Evolutionary conservation across 805 yeast species (phyloP).

Genomic region (Wickerhamiella cacticola): DNA sequence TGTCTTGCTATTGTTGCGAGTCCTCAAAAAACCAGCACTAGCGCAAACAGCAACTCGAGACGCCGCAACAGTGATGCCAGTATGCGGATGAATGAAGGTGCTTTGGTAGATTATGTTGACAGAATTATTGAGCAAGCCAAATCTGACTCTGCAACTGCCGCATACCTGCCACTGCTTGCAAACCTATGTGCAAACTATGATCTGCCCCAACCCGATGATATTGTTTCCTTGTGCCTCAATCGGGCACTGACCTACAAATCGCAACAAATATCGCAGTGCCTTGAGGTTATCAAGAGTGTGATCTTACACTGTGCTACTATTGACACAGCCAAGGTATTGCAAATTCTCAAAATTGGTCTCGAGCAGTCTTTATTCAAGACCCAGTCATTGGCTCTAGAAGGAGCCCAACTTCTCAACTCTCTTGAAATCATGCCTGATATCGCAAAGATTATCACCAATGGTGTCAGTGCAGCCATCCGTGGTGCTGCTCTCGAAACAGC

Average conservation of each 20-base stretch:
- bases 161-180: neutral
- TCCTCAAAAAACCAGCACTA: neutral
- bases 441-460: neutral
- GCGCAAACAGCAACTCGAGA: neutral
- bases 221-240: neutral
- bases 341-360: neutral
- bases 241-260: neutral
- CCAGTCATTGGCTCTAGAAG: conserved; percentile 4
- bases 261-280: neutral
- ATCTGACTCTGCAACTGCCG: neutral
- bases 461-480: conserved; percentile 8
- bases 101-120: neutral
- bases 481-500: conserved; percentile 1
- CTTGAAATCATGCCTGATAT: neutral
- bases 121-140: neutral
- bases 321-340: neutral
- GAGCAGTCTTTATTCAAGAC: neutral
- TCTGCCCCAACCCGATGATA: neutral
- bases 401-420: neutral
- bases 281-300: neutral
- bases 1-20: neutral
- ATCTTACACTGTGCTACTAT: neutral
- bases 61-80: conserved; percentile 9
- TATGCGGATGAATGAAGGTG: neutral
- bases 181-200: neutral